Evolutionary conservation across 305 asterid genomes (phyloP).

Genomic region (Withania somnifera): DNA sequence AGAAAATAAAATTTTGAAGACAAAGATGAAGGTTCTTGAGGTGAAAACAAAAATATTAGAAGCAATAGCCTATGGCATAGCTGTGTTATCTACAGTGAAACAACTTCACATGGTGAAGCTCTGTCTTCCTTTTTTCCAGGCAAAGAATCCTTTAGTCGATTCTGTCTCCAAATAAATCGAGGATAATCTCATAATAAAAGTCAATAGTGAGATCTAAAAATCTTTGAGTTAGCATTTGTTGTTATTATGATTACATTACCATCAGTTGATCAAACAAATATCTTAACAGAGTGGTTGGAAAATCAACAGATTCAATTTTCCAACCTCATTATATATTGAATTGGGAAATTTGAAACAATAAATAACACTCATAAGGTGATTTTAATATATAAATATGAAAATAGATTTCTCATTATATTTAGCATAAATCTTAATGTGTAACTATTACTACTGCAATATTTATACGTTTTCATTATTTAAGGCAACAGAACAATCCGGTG

Average conservation of each 20-base stretch:
- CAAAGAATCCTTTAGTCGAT: constrained; percentile 38
- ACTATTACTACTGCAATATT: too few species aligned
- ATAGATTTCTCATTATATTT: too few species aligned
- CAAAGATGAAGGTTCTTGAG: constrained; percentile 53
- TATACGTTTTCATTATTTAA: too few species aligned
- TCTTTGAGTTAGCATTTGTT: constrained; percentile 56
- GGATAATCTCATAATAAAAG: constrained; percentile 21
- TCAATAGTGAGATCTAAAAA: constrained; percentile 58
- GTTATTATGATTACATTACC: constrained; percentile 60
- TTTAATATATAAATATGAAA: too few species aligned
- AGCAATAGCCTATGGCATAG: constrained; percentile 49
- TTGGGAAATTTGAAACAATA: too few species aligned
- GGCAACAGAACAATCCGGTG: too few species aligned
- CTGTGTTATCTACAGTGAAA: constrained; percentile 38
- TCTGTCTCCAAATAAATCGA: constrained; percentile 34
- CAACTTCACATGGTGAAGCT: constrained; percentile 45
- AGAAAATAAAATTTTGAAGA: constrained; percentile 16
- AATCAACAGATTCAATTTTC: constrained; percentile 49
- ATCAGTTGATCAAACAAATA: constrained; percentile 54
- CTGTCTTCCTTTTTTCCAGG: constrained; percentile 65
- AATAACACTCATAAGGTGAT: too few species aligned
- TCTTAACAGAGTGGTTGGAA: constrained; percentile 62
- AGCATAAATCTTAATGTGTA: too few species aligned
- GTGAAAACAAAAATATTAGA: constrained; percentile 56
- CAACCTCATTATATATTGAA: too few species aligned